These are phyloP conservation scores for Moelleriella libera DNA, from an alignment of 2,329 filamentous ascomycete species.

Conservation along the genomic window DNA sequence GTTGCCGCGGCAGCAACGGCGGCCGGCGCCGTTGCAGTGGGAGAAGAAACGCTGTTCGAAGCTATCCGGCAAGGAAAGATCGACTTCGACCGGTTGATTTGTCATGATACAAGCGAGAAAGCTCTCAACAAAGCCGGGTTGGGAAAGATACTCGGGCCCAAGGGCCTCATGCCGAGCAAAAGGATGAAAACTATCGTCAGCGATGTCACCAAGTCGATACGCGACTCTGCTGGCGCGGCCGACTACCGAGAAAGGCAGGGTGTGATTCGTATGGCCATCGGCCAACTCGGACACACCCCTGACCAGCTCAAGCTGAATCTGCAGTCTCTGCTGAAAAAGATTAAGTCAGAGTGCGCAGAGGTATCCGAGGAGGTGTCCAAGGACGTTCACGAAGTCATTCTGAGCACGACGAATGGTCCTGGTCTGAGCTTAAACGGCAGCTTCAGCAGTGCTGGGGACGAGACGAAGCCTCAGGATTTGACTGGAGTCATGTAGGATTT, in stretches of 20 bases:
- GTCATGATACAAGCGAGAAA: slow-evolving; percentile 63
- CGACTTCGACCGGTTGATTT: slow-evolving; percentile 80
- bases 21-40: slow-evolving; percentile 70
- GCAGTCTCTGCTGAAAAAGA: slow-evolving; percentile 55
- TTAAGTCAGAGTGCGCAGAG: slow-evolving; percentile 67
- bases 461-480: slow-evolving; percentile 36
- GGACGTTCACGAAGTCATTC: slow-evolving; percentile 46
- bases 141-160: slow-evolving; percentile 72
- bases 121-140: slow-evolving; percentile 72
- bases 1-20: slow-evolving; percentile 59
- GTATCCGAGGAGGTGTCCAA: slow-evolving; percentile 42
- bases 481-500: slow-evolving; percentile 35
- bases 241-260: slow-evolving; percentile 79
- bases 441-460: slow-evolving; percentile 49
- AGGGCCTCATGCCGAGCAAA: slow-evolving; percentile 79
- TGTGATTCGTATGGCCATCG: slow-evolving; percentile 78
- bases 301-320: slow-evolving; percentile 78
- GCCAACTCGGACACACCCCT: slow-evolving; percentile 78
- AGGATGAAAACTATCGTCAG: slow-evolving; percentile 83
- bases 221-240: slow-evolving; percentile 69
- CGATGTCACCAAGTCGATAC: slow-evolving; percentile 61
- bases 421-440: slow-evolving; percentile 78
- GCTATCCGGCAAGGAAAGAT: slow-evolving; percentile 60
- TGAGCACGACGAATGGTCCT: slow-evolving; percentile 78
- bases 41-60: slow-evolving; percentile 76